phyloP scores from a whole-genome alignment of 2,329 filamentous ascomycete genomes.

The Penicillium paneum region DNA sequence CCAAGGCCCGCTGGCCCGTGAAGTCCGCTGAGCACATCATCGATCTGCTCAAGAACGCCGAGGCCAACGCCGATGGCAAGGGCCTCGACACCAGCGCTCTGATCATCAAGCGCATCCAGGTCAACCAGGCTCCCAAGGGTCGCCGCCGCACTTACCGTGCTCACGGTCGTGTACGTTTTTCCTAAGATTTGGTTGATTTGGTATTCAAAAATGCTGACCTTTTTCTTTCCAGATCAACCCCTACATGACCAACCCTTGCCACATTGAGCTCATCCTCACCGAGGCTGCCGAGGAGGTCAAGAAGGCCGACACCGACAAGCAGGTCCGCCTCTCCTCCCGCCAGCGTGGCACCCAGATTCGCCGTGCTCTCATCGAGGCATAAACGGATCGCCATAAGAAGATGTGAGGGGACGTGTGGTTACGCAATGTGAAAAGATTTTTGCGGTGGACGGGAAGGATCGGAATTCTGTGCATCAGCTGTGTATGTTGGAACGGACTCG shows the following conservation, averaged over 20 bases:
- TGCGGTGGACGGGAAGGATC: conserved; percentile 32
- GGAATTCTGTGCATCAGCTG: conserved; percentile 34
- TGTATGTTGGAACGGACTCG: conserved; percentile 31
- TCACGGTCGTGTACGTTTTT: conserved; percentile 90
- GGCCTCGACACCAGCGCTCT: conserved; percentile 96
- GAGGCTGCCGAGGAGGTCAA: conserved; percentile 94
- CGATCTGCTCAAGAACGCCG: conserved; percentile 94
- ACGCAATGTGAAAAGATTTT: conserved; percentile 31
- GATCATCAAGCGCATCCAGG: conserved; percentile 99
- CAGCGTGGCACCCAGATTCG: conserved; percentile 74
- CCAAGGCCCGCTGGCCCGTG: conserved; percentile 96
- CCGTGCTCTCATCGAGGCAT: conserved; percentile 60
- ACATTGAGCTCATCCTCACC: conserved; percentile 99
- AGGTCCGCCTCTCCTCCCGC: conserved; percentile 77
- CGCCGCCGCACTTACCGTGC: conserved; percentile 99
- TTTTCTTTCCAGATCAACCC: conserved; percentile 79
- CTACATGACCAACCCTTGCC: conserved; percentile 99
- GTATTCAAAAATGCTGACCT: background rate
- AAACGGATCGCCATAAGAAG: conserved; percentile 35
- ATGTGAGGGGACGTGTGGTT: conserved; percentile 25
- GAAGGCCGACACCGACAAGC: conserved; percentile 68
- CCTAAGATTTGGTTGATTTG: background rate
- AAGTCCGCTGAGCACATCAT: conserved; percentile 99
- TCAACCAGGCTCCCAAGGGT: conserved; percentile 99
- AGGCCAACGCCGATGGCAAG: conserved; percentile 96